Base-by-base conservation (phyloP, 1,284 basidiomycete genomes). In the Tilletia horrida region DNA sequence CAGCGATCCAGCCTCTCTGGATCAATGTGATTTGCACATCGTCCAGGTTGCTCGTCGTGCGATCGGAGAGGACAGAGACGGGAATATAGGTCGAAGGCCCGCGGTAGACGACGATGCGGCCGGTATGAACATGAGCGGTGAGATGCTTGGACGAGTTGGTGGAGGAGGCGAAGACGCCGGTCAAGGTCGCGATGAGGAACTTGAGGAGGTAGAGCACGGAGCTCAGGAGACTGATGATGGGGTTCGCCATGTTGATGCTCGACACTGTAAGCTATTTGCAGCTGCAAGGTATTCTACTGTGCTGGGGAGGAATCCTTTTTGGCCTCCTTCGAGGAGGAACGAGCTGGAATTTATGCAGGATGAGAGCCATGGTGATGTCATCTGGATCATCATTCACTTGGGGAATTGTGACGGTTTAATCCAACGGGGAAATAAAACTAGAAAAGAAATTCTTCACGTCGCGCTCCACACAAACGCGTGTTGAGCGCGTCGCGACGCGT, bases 1-100 rank as follows among this genome's bases (percentile, higher is more conserved):
- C 76, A 0, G 76, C 76, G 27, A 74, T 69, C 73, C 73, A 77
- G 3, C 76, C 76, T 62, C 71, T 72, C 40, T 73, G 72, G 7
- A 76, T 71, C 21, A 77, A 67, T 50, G 69, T 68, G 13, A 77
- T 69, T 25, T 73, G 68, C 43, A 73, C 25, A 2, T 27, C 63
- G 63, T 70, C 67, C 27, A 67, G 67, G 16, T 69, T 50, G 7
- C 59, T 52, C 27, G 47, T 16, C 18, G 35, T 18, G 8, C 21
- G 16, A 16, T 50, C 23, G 6, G 21, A n/a, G 27, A 69, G 11
- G 18, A 70, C 11, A 18, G 62, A 63, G 52, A 77, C 69, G 67
- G 73, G 71, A 23, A 77, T 63, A 65, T 76, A 71, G 27, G 75
- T 75, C n/a, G 71, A 69, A 25, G 74, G 67, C 1, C 74, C 74